Base-by-base conservation (phyloP, 2,329 filamentous ascomycete species). In the Penicillium freii region DNA sequence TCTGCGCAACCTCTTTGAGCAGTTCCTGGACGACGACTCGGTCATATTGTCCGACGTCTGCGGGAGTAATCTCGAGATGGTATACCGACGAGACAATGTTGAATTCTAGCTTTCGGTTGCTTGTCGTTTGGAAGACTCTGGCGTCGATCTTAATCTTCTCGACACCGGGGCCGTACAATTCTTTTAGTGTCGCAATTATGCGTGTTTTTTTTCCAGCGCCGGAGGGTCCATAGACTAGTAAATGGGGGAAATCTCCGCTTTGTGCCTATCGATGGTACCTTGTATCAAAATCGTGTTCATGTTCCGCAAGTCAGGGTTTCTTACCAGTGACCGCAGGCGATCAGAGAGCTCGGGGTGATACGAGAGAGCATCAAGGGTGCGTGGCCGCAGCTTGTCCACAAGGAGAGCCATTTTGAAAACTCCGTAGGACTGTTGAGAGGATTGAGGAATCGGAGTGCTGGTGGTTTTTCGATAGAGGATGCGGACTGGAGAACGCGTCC, bases 91-190 rank as follows among this genome's bases (percentile, higher is more conserved):
- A 87, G 54, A 99, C 94, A 63, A 99, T 96, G 79, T 97, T 99
- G 84, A 99, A 99, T 78, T 99, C 94, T 68, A 99, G 88, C 77
- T 99, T 99, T 73, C 94, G 91, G 76, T 96, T 97, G 71, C 88
- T 89, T 23, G 87, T 92, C 1, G 94, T 97, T 77, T 96, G 92
- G 80, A 99, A 99, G 58, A 97, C 89, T 63, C 94, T 90, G 13
- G 92, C 91, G 73, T 99, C 94, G 77, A 99, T 97, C 80, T 97
- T 97, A 82, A 99, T 99, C 82, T 97, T 97, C 72, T 99, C 95
- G n/a, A 96, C 94, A 43, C 94, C 93, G 0, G 93, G 88, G 0
- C 94, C 94, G 75, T 94, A 99, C 8, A 99, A 83, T 71, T 97
- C 93, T 74, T 96, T 96, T 4, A 99, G 80, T 0, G 93, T 97